Percentiles rank a stretch among this genome's conserved stretches.
Evolutionary conservation across 805 yeast species (phyloP).

Genomic region (Lipomyces oligophaga): DNA sequence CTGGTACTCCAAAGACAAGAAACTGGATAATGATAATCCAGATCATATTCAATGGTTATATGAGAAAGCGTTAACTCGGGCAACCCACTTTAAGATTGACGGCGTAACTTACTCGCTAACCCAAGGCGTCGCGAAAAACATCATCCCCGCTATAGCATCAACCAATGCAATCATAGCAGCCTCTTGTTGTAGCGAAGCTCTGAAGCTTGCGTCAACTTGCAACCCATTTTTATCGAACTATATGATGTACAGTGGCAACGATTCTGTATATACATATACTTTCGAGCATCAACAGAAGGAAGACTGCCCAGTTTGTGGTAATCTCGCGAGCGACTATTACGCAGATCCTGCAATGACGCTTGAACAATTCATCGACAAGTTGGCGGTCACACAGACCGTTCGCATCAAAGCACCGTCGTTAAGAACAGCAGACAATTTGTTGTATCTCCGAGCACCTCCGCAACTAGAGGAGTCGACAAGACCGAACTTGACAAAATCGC

Average conservation of each 20-base stretch:
- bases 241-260: slow-evolving; percentile 83
- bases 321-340: slow-evolving; percentile 28
- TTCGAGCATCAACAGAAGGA: slow-evolving; percentile 58
- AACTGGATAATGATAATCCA: slow-evolving; percentile 65
- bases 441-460: slow-evolving; percentile 50
- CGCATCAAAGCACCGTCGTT: slow-evolving; percentile 46
- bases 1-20: slow-evolving; percentile 32
- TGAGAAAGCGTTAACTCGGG: slow-evolving; percentile 54
- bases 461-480: slow-evolving; percentile 46
- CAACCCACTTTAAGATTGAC: slow-evolving; percentile 56
- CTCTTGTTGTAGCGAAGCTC: slow-evolving; percentile 78
- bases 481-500: slow-evolving; percentile 41
- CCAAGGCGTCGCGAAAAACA: slow-evolving; percentile 84
- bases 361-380: slow-evolving; percentile 44
- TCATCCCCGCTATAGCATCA: slow-evolving; percentile 90
- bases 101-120: slow-evolving; percentile 72
- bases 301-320: slow-evolving; percentile 77
- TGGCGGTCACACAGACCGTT: slow-evolving; percentile 35
- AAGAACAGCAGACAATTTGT: slow-evolving; percentile 40
- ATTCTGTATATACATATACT: slow-evolving; percentile 69
- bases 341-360: slow-evolving; percentile 36
- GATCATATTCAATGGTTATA: slow-evolving; percentile 64
- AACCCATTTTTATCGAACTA: slow-evolving; percentile 68
- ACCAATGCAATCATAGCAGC: slow-evolving; percentile 86
- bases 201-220: slow-evolving; percentile 69